A percentile compares a stretch with the other conserved stretches of the same genome.
phyloP scores from a whole-genome alignment of 306 rosid species.

The Vigna hirtella region DNA sequence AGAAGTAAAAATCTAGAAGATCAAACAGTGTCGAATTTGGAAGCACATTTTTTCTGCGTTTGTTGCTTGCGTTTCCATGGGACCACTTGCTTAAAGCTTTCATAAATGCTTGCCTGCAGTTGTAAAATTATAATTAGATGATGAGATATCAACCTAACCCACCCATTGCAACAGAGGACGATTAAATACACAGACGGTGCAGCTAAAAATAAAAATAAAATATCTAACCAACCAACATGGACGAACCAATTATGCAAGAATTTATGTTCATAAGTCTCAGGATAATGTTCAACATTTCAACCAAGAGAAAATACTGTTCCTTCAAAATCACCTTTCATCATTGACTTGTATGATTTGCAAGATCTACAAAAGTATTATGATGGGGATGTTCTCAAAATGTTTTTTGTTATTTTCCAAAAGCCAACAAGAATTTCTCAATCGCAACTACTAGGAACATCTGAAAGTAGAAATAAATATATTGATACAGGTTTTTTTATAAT shows the following conservation, averaged over 20 bases:
- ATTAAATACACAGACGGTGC: conserved; percentile 21
- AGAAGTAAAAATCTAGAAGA: conserved; percentile 1
- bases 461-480: neutral
- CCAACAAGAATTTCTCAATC: neutral
- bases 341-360: neutral
- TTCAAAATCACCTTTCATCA: neutral
- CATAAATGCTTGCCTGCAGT: conserved; percentile 75
- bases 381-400: neutral
- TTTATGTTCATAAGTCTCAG: neutral
- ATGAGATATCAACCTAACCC: conserved; percentile 41
- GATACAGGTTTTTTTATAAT: too few relatives aligned
- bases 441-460: neutral
- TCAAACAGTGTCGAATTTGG: conserved; percentile 32
- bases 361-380: neutral
- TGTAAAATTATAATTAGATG: conserved; percentile 26
- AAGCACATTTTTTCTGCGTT: conserved; percentile 45
- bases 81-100: conserved; percentile 83
- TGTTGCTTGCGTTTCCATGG: conserved; percentile 79
- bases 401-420: neutral
- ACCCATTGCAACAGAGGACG: neutral
- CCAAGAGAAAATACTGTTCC: neutral
- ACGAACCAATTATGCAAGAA: neutral
- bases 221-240: neutral
- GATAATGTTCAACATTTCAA: neutral
- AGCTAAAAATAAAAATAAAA: neutral